Conservation (phyloP, 352 stramenopile genomes). For the Pythium biforme region DNA sequence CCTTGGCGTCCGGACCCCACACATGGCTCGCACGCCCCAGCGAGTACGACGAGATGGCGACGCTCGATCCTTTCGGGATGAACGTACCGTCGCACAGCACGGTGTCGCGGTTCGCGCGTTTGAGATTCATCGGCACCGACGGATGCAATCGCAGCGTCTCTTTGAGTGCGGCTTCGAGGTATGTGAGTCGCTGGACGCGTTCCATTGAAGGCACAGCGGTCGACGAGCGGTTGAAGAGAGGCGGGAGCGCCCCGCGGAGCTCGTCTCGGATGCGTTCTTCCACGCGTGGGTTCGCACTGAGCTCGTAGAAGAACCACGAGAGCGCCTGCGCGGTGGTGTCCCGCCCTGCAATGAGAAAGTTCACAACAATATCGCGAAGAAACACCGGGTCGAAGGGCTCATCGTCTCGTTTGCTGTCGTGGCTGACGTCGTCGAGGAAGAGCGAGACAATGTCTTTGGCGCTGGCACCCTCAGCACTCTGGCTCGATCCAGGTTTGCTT, state of each 20-base stretch:
- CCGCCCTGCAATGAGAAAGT: constrained; percentile 51
- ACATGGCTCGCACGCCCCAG: constrained; percentile 29
- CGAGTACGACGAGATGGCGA: constrained; percentile 31
- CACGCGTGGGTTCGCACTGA: constrained; percentile 38
- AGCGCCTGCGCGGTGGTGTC: constrained; percentile 53
- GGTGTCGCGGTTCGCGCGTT: constrained; percentile 28
- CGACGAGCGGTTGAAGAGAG: not conserved
- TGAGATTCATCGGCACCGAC: constrained; percentile 38
- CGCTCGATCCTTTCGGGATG: constrained; percentile 26
- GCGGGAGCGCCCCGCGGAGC: not conserved
- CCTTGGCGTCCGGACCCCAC: constrained; percentile 32
- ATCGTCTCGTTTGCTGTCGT: constrained; percentile 10
- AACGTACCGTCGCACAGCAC: constrained; percentile 36
- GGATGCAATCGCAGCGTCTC: constrained; percentile 46
- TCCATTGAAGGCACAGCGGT: constrained; percentile 14
- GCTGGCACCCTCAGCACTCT: not conserved
- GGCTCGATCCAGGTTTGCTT: not conserved
- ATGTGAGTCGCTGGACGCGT: constrained; percentile 18
- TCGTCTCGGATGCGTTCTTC: constrained; percentile 27
- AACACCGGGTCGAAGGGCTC: constrained; percentile 27
- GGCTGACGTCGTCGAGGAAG: constrained; percentile 22
- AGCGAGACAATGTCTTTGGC: constrained; percentile 25
- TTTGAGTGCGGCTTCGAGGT: constrained; percentile 28
- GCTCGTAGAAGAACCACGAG: constrained; percentile 49
- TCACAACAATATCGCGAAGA: constrained; percentile 52